Evolutionary conservation across 139 green algal genomes (phyloP), one percentile per base, ranked within the genome.

Genomic region (Mesotaenium endlicherianum): DNA sequence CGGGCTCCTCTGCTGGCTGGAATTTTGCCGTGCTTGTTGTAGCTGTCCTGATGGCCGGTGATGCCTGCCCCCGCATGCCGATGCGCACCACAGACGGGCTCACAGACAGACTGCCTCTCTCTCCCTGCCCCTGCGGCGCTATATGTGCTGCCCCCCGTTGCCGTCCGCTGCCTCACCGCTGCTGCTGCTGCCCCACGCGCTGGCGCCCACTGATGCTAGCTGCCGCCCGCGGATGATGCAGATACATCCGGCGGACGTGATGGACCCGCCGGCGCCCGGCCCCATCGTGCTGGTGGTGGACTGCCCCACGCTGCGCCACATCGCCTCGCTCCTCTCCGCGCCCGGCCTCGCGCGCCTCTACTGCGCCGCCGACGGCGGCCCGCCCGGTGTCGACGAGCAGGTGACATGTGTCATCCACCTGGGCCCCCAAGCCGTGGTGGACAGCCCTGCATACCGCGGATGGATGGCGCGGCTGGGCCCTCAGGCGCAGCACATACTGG

Each of bases 281-380:
- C 92, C 96, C 0, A 50, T 92, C 2, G 82, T 95, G n/a, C 31
- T 98, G 3, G 81, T 99, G 11, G 36, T 96, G 14, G 96, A 99
- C 88, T 95, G 91, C 77, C 96, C 95, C 44, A 86, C 69, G 17
- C n/a, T 47, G 14, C 41, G 30, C n/a, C 42, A 82, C 49, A 17
- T 90, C 16, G n/a, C 55, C 17, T 39, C 84, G 17, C 72, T 84
- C 20, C 6, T 85, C 34, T n/a, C 43, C 42, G 86, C 67, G 1
- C 85, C 20, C 58, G 57, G 26, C 71, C 86, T 55, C 4, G 26
- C 5, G 49, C 47, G n/a, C 77, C 89, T 68, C 70, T 59, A 38
- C 34, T 30, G 16, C 43, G 36, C 39, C 71, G 16, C 11, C 14
- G 53, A 80, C 47, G 71, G 31, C 30, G 17, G 11, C 30, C 11